Percentiles rank a stretch among this genome's conserved stretches.
Evolutionary conservation across 2,329 filamentous ascomycete species (phyloP).

Genomic region (Talaromyces sp.): DNA sequence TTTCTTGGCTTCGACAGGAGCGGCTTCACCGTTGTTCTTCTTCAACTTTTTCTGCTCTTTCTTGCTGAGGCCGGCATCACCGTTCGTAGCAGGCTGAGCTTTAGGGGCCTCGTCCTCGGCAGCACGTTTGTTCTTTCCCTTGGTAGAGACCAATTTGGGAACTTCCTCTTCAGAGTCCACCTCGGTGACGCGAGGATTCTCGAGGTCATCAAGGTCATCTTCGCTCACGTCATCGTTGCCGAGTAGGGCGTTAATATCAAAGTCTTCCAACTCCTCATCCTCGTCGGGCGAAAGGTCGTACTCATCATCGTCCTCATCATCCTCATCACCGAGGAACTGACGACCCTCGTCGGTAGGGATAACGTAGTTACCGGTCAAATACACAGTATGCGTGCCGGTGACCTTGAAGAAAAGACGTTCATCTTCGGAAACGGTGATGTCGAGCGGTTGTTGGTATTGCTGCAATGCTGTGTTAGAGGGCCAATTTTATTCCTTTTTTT

Average conservation of each 20-base stretch:
- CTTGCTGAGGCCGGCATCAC: slow-evolving; percentile 78
- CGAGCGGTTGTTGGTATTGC: slow-evolving; percentile 92
- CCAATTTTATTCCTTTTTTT: too few relatives aligned
- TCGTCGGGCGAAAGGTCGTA: slow-evolving; percentile 78
- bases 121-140: slow-evolving; percentile 89
- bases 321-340: slow-evolving; percentile 41
- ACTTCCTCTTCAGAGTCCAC: slow-evolving; percentile 75
- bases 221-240: slow-evolving; percentile 61
- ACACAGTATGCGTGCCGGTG: slow-evolving; percentile 81
- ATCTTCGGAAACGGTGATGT: slow-evolving; percentile 83
- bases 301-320: slow-evolving; percentile 62
- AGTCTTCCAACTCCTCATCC: slow-evolving; percentile 58
- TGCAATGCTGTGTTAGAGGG: slow-evolving; percentile 32
- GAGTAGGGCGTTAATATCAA: slow-evolving; percentile 40
- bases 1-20: slow-evolving; percentile 55
- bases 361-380: slow-evolving; percentile 94
- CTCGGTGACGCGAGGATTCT: slow-evolving; percentile 78
- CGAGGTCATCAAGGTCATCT: slow-evolving; percentile 72
- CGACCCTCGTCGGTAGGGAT: slow-evolving; percentile 57
- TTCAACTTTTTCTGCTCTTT: slow-evolving; percentile 98
- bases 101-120: slow-evolving; percentile 57
- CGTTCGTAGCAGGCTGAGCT: slow-evolving; percentile 48
- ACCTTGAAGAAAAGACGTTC: slow-evolving; percentile 93
- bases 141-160: slow-evolving; percentile 47
- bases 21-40: slow-evolving; percentile 94